Conservation (phyloP, 345 rosid genomes). For the Kernera saxatilis region DNA sequence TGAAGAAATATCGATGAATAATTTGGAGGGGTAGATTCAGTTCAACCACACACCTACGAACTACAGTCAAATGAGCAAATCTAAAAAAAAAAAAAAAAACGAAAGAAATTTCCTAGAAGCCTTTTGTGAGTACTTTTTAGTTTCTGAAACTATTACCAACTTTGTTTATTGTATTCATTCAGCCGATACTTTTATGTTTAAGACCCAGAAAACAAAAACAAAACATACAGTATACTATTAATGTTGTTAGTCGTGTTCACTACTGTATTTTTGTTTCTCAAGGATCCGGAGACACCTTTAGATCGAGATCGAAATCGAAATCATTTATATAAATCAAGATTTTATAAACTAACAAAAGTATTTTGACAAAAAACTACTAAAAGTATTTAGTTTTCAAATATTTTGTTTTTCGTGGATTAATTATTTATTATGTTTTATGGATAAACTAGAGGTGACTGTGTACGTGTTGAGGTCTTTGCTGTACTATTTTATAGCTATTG, state of each 20-base stretch:
- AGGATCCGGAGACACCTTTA: neutral
- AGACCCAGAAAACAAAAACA: no score
- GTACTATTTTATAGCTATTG: constrained; percentile 18
- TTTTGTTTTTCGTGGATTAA: neutral
- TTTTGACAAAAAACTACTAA: neutral
- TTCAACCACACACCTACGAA: no score
- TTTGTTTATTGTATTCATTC: neutral
- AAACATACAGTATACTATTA: neutral
- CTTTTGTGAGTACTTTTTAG: no score
- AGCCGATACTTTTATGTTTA: no score
- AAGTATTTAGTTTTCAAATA: neutral
- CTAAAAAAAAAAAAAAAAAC: no score
- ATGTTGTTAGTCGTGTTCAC: neutral
- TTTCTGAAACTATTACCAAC: neutral
- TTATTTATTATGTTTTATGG: neutral
- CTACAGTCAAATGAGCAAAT: no score
- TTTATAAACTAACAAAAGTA: neutral
- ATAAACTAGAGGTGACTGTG: constrained; percentile 6
- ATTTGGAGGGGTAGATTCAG: no score
- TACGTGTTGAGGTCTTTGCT: constrained; percentile 15
- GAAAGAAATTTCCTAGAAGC: no score
- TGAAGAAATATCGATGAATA: no score
- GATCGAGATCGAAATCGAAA: neutral
- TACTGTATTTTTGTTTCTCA: neutral
- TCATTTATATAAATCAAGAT: neutral